Percentiles rank a stretch among this genome's conserved stretches.
Evolutionary conservation across 1,284 basidiomycete species (phyloP).

Genomic region (Veloporphyrellus conicus): DNA sequence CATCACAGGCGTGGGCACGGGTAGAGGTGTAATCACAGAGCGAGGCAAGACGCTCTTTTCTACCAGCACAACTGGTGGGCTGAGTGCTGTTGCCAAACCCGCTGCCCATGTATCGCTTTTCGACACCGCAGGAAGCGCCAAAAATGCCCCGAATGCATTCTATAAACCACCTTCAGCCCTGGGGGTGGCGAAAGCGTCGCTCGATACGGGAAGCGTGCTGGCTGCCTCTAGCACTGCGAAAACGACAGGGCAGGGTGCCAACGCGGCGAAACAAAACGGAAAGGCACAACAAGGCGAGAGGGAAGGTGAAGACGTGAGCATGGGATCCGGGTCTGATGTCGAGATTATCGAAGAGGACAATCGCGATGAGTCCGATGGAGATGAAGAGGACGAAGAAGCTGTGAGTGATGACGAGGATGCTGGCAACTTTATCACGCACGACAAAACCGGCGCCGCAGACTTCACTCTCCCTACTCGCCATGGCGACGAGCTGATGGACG

Average conservation of each 20-base stretch:
- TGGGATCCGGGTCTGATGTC: constrained; percentile 22
- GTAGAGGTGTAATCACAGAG: constrained; percentile 13
- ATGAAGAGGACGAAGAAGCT: constrained; percentile 5
- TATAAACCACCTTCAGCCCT: constrained; percentile 44
- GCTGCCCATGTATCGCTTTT: constrained; percentile 41
- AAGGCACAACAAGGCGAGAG: constrained; percentile 2
- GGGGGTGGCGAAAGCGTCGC: neutral
- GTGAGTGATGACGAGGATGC: constrained; percentile 11
- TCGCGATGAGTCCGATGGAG: neutral
- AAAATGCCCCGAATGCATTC: constrained; percentile 55
- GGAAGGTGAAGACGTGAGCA: constrained; percentile 23
- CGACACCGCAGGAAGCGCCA: constrained; percentile 43
- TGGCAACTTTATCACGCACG: constrained; percentile 23
- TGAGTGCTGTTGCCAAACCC: constrained; percentile 12
- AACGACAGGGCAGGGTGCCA: neutral
- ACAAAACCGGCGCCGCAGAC: constrained; percentile 19
- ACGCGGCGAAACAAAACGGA: constrained; percentile 9
- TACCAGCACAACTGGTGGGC: constrained; percentile 7
- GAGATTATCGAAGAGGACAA: constrained; percentile 17
- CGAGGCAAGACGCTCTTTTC: constrained; percentile 17
- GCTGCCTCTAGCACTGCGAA: neutral
- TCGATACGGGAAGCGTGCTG: constrained; percentile 5
- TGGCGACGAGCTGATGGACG: constrained; percentile 15
- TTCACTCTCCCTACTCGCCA: constrained; percentile 14
- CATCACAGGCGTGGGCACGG: neutral